Conservation (phyloP, 2,329 filamentous ascomycete genomes). For the Cercospora sp. region DNA sequence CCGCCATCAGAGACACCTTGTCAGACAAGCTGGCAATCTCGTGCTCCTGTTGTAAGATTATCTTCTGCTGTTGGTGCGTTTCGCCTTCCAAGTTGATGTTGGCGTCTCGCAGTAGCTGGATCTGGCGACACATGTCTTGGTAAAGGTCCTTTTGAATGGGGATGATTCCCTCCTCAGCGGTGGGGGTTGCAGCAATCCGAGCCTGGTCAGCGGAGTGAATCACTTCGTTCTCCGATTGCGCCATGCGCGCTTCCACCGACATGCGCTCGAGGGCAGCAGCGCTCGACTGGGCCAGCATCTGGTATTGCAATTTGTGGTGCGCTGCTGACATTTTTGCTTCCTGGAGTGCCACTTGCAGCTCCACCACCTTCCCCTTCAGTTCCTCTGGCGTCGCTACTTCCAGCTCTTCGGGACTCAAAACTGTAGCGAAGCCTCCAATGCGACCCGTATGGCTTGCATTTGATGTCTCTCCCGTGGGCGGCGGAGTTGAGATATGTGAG, state of each 20-base stretch:
- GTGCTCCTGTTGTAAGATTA: constrained; percentile 76
- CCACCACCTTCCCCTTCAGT: constrained; percentile 56
- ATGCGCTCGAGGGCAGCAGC: constrained; percentile 83
- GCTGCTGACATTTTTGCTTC: constrained; percentile 80
- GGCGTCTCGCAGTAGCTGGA: constrained; percentile 65
- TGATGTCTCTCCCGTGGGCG: constrained; percentile 42
- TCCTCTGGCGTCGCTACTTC: constrained; percentile 54
- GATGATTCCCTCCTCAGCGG: constrained; percentile 49
- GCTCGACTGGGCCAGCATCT: constrained; percentile 78
- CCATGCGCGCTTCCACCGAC: constrained; percentile 88
- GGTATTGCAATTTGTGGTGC: constrained; percentile 88
- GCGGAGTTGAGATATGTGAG: constrained; percentile 52
- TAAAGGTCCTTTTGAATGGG: constrained; percentile 55
- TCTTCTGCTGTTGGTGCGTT: constrained; percentile 71
- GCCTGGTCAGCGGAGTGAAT: constrained; percentile 71
- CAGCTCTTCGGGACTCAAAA: constrained; percentile 54
- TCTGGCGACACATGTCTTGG: constrained; percentile 52
- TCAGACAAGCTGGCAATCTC: constrained; percentile 70
- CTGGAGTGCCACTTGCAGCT: constrained; percentile 56
- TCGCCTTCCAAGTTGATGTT: constrained; percentile 65
- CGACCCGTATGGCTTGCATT: constrained; percentile 22
- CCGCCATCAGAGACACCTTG: constrained; percentile 74
- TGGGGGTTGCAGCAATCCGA: constrained; percentile 55
- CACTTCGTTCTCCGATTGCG: constrained; percentile 82
- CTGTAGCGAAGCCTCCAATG: constrained; percentile 21